Percentiles rank a stretch among this genome's conserved stretches.
Evolutionary conservation across 768 basidiomycete species (phyloP).

Genomic region (Pilatotrama ljubarskyi): DNA sequence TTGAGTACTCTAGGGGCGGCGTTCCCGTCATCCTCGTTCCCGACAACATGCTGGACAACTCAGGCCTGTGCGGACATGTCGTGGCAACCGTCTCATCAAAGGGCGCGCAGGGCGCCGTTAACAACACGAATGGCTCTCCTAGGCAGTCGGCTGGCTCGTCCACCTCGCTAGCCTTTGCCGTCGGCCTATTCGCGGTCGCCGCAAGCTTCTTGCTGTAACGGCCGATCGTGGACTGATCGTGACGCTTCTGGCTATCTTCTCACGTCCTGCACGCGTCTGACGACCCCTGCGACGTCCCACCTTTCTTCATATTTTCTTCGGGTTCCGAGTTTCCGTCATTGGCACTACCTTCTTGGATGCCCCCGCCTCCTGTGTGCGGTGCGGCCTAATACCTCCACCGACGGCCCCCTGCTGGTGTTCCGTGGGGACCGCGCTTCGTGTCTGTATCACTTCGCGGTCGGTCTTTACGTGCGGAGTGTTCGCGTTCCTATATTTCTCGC

Average conservation of each 20-base stretch:
- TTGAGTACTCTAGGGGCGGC: conserved; percentile 66
- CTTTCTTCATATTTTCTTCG: not conserved
- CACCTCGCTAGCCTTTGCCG: not conserved
- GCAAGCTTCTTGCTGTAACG: not conserved
- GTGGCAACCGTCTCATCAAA: not conserved
- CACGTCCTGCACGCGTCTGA: not conserved
- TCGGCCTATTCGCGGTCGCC: not conserved
- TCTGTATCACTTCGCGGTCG: conserved; percentile 8
- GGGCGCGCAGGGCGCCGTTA: conserved; percentile 2
- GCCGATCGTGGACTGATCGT: not conserved
- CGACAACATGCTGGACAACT: conserved; percentile 33
- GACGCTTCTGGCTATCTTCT: not conserved
- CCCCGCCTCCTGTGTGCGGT: not conserved
- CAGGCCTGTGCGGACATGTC: conserved; percentile 39
- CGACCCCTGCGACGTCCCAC: not conserved
- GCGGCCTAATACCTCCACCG: conserved; percentile 4
- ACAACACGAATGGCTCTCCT: not conserved
- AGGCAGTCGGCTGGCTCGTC: not conserved
- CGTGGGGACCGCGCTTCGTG: conserved; percentile 1
- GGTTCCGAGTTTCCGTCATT: not conserved
- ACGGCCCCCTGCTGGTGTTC: not conserved
- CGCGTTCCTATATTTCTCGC: not conserved
- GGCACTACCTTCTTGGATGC: not conserved
- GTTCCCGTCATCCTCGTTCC: conserved; percentile 58
- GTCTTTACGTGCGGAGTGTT: conserved; percentile 3